These are phyloP conservation scores for Lagenidium sp. DNA, from an alignment of 352 stramenopile genomes.

Conservation along the genomic window DNA sequence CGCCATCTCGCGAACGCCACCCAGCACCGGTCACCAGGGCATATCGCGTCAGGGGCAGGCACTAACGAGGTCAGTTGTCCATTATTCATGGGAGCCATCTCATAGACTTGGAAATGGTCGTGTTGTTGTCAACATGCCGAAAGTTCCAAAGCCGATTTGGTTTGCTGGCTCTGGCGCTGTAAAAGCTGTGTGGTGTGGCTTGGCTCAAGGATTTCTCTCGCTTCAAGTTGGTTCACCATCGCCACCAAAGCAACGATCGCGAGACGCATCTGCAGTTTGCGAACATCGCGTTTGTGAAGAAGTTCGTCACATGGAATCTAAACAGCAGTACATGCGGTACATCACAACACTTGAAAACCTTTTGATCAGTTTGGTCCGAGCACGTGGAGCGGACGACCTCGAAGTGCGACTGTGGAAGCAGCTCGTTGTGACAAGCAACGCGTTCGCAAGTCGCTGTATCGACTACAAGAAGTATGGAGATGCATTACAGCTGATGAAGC, in stretches of 20 bases:
- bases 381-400: slow-evolving; percentile 36
- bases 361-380: slow-evolving; percentile 57
- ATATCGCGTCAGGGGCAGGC: neutral
- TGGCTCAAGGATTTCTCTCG: slow-evolving; percentile 42
- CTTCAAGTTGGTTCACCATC: slow-evolving; percentile 8
- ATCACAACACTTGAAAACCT: slow-evolving; percentile 71
- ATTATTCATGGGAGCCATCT: slow-evolving; percentile 61
- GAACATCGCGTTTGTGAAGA: slow-evolving; percentile 65
- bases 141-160: slow-evolving; percentile 75
- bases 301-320: slow-evolving; percentile 70
- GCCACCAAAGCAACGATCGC: slow-evolving; percentile 1
- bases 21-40: slow-evolving; percentile 1
- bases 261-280: slow-evolving; percentile 21
- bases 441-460: slow-evolving; percentile 78
- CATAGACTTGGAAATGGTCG: slow-evolving; percentile 46
- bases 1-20: slow-evolving; percentile 5
- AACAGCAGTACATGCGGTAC: slow-evolving; percentile 71
- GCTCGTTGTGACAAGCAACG: slow-evolving; percentile 85
- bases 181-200: slow-evolving; percentile 73
- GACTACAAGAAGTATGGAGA: slow-evolving; percentile 74
- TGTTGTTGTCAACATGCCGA: slow-evolving; percentile 75
- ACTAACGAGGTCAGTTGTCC: slow-evolving; percentile 16
- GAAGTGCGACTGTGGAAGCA: slow-evolving; percentile 84
- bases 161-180: slow-evolving; percentile 73
- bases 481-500: slow-evolving; percentile 80